These are phyloP conservation scores for Kodamaea ohmeri DNA, from an alignment of 1,139 yeast genomes.

Conservation along the genomic window DNA sequence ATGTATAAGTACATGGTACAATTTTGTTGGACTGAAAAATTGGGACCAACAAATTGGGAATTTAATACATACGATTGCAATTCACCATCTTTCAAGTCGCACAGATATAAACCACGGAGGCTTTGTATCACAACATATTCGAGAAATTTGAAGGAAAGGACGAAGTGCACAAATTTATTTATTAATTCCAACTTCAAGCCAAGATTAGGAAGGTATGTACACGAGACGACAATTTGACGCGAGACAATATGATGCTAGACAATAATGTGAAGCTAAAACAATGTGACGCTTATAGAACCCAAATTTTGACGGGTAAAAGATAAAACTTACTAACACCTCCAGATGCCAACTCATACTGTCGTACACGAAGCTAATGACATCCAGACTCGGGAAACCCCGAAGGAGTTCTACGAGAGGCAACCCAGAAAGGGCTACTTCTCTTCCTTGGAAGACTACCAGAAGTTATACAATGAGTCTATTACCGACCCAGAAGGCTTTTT, in stretches of 20 bases:
- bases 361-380: constrained; percentile 84
- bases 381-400: constrained; percentile 63
- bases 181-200: not conserved
- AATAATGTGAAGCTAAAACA: too few species aligned
- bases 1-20: constrained; percentile 3
- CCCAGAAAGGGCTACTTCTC: constrained; percentile 53
- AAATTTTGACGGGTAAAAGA: too few species aligned
- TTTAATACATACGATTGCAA: not conserved
- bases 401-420: constrained; percentile 71
- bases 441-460: constrained; percentile 64
- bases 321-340: constrained; percentile 6
- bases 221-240: too few species aligned
- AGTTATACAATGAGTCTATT: constrained; percentile 74
- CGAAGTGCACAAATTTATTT: not conserved
- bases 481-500: constrained; percentile 80
- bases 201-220: not conserved
- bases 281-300: too few species aligned
- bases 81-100: not conserved
- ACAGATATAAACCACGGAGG: not conserved
- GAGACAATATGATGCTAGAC: too few species aligned
- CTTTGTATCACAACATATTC: constrained; percentile 2
- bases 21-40: constrained; percentile 9
- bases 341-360: constrained; percentile 34
- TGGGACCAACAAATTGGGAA: constrained; percentile 8
- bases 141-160: constrained; percentile 1